Percentiles rank a stretch among this genome's conserved stretches.
Conservation (phyloP, 495 filamentous ascomycete genomes). For the Trichoderma virens region DNA sequence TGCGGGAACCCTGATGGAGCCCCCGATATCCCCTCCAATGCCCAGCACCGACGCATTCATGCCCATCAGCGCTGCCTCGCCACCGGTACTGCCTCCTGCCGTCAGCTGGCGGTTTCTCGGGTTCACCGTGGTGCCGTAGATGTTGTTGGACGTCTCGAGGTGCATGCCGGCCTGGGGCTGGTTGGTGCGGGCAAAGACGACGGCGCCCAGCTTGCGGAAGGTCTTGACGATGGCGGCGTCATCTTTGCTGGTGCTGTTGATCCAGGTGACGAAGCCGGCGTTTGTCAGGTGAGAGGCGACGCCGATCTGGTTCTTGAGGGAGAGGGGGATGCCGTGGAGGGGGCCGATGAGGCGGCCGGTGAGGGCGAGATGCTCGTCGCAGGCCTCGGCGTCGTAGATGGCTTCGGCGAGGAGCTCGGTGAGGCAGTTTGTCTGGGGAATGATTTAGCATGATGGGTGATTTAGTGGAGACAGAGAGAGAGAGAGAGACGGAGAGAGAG, state of each 20-base stretch:
- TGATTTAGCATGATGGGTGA: background rate
- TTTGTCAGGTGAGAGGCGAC: slow-evolving; percentile 48
- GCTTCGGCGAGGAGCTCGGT: slow-evolving; percentile 1
- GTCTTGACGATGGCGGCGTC: slow-evolving; percentile 42
- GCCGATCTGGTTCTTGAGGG: slow-evolving; percentile 58
- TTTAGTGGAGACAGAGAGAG: background rate
- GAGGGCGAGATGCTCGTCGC: background rate
- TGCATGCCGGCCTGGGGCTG: slow-evolving; percentile 56
- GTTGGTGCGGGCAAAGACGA: slow-evolving; percentile 48
- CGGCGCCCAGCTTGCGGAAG: slow-evolving; percentile 37
- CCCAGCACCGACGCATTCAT: slow-evolving; percentile 53
- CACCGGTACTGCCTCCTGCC: slow-evolving; percentile 56
- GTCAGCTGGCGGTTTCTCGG: slow-evolving; percentile 49
- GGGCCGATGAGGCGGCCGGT: slow-evolving; percentile 37
- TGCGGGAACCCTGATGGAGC: slow-evolving; percentile 59
- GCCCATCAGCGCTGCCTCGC: slow-evolving; percentile 58
- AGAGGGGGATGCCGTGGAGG: slow-evolving; percentile 61
- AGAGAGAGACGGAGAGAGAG: background rate
- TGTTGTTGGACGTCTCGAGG: slow-evolving; percentile 28
- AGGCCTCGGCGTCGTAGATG: slow-evolving; percentile 4
- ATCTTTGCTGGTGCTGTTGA: slow-evolving; percentile 27
- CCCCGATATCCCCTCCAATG: slow-evolving; percentile 63
- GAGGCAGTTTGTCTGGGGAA: background rate
- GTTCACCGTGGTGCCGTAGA: slow-evolving; percentile 46
- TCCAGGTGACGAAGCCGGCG: slow-evolving; percentile 40